Conservation (phyloP, 1,139 yeast species). For the Pichia sp. region DNA sequence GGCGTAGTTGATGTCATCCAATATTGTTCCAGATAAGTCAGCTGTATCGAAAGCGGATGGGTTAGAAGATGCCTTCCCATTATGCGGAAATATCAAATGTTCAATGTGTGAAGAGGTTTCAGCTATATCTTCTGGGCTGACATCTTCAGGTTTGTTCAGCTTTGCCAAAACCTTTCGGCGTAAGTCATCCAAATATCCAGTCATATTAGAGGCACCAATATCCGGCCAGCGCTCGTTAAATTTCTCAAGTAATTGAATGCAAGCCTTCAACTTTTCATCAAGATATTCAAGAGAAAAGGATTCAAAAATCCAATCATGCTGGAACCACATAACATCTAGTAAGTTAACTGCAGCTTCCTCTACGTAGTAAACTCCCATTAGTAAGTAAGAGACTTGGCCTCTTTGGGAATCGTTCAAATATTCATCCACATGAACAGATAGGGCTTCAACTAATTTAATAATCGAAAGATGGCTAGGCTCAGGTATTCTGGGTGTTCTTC, state of each 20-base stretch:
- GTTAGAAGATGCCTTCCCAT: background rate
- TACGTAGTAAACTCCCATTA: constrained; percentile 22
- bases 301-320: constrained; percentile 21
- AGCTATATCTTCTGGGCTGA: background rate
- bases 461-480: constrained; percentile 17
- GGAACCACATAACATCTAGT: constrained; percentile 23
- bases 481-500: constrained; percentile 23
- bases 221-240: constrained; percentile 25
- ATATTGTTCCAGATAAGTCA: background rate
- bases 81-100: constrained; percentile 20
- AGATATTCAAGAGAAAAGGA: constrained; percentile 16
- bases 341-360: constrained; percentile 21
- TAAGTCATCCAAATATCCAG: constrained; percentile 12
- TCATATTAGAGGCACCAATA: constrained; percentile 18
- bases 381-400: constrained; percentile 21
- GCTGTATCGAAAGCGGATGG: background rate
- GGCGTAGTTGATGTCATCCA: background rate
- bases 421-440: constrained; percentile 20
- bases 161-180: constrained; percentile 12
- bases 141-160: background rate
- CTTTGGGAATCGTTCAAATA: constrained; percentile 19
- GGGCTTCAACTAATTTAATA: constrained; percentile 17
- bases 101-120: constrained; percentile 17
- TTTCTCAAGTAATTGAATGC: constrained; percentile 14
- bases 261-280: constrained; percentile 16